Conservation (phyloP, 1,284 basidiomycete genomes). For the Cyathus pygmaeus region DNA sequence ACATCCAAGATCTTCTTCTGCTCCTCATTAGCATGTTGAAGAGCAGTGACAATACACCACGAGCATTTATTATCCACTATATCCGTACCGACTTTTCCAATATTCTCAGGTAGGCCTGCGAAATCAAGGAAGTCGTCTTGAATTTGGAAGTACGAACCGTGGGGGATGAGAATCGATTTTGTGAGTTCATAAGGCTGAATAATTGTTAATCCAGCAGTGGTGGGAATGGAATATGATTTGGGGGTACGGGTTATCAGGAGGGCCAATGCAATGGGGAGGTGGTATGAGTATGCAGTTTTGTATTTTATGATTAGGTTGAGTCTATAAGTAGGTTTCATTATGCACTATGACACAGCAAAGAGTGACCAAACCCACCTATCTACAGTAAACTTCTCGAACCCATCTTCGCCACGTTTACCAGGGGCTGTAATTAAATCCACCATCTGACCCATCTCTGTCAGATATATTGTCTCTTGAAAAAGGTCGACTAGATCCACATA, state of each 20-base stretch:
- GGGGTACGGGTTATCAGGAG: slow-evolving; percentile 82
- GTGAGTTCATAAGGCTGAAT: slow-evolving; percentile 81
- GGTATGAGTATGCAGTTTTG: slow-evolving; percentile 99
- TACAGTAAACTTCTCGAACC: slow-evolving; percentile 59
- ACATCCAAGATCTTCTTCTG: slow-evolving; percentile 73
- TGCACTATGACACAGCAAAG: background rate
- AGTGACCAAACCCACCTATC: slow-evolving; percentile 30
- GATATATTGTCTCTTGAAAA: slow-evolving; percentile 93
- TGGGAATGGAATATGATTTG: slow-evolving; percentile 66
- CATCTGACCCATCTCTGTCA: slow-evolving; percentile 96
- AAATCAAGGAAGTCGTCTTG: slow-evolving; percentile 99
- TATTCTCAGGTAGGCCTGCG: slow-evolving; percentile 88
- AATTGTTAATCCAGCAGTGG: slow-evolving; percentile 39
- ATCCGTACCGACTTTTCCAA: slow-evolving; percentile 98
- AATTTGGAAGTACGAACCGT: slow-evolving; percentile 99
- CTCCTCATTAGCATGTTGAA: slow-evolving; percentile 64
- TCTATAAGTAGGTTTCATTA: slow-evolving; percentile 48
- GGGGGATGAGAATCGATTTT: slow-evolving; percentile 86
- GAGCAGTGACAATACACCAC: slow-evolving; percentile 94
- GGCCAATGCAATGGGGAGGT: slow-evolving; percentile 95
- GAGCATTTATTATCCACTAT: slow-evolving; percentile 99
- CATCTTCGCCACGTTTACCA: slow-evolving; percentile 88
- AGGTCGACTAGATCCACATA: slow-evolving; percentile 92
- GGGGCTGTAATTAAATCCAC: slow-evolving; percentile 96
- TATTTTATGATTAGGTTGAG: slow-evolving; percentile 95